Percentiles rank a stretch among this genome's conserved stretches.
These are phyloP conservation scores for Trichoderma guizhouense DNA, from an alignment of 2,329 filamentous ascomycete genomes.

Conservation along the genomic window DNA sequence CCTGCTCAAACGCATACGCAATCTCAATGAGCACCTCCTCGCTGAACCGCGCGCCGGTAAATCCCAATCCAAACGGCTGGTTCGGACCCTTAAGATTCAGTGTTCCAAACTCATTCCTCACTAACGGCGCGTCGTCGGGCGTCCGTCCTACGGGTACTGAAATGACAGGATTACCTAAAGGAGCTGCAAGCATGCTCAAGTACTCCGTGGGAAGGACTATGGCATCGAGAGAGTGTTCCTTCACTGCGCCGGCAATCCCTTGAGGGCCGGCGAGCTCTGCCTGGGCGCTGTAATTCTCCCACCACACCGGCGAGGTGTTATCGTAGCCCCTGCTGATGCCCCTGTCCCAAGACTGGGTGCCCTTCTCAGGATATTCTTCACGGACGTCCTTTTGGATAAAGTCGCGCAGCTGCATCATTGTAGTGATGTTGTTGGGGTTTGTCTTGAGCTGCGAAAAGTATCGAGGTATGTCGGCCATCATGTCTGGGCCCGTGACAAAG, in stretches of 20 bases:
- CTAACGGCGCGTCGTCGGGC: slow-evolving; percentile 32
- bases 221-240: not conserved
- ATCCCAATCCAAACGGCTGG: slow-evolving; percentile 59
- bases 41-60: slow-evolving; percentile 58
- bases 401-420: slow-evolving; percentile 46
- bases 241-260: slow-evolving; percentile 35
- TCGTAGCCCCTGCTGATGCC: slow-evolving; percentile 35
- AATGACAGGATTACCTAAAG: slow-evolving; percentile 36
- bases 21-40: slow-evolving; percentile 61
- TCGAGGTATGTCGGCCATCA: slow-evolving; percentile 48
- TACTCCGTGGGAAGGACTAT: not conserved
- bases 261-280: not conserved
- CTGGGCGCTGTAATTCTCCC: slow-evolving; percentile 41
- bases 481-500: slow-evolving; percentile 45
- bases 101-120: not conserved
- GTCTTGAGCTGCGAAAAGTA: slow-evolving; percentile 54
- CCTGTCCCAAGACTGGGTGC: slow-evolving; percentile 56
- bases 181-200: not conserved
- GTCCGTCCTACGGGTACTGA: slow-evolving; percentile 62
- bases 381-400: slow-evolving; percentile 52
- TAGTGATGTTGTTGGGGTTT: slow-evolving; percentile 57
- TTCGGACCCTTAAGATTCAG: slow-evolving; percentile 49
- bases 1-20: slow-evolving; percentile 67
- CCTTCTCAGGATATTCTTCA: slow-evolving; percentile 56
- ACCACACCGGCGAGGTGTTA: slow-evolving; percentile 19